Conservation (phyloP, 2,329 filamentous ascomycete species). For the Neopestalotiopsis sp. region DNA sequence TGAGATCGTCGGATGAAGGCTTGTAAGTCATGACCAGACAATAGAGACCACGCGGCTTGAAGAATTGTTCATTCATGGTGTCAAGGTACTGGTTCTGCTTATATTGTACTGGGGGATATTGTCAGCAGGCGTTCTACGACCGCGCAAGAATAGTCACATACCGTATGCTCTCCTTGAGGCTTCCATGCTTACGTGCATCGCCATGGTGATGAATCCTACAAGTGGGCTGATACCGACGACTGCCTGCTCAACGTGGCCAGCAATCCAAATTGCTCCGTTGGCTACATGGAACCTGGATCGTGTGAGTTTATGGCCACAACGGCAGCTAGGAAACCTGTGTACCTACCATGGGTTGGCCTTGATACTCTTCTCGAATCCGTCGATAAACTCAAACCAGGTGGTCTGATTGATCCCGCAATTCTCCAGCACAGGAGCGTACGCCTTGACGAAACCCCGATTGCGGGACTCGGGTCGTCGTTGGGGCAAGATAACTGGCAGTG, state of each 20-base stretch:
- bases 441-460: constrained; percentile 46
- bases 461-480: constrained; percentile 47
- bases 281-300: constrained; percentile 25
- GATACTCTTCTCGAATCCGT: constrained; percentile 43
- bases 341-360: constrained; percentile 28
- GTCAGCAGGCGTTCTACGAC: constrained; percentile 21
- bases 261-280: constrained; percentile 36
- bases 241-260: constrained; percentile 42
- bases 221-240: constrained; percentile 39
- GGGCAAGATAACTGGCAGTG: constrained; percentile 45
- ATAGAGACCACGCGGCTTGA: constrained; percentile 53
- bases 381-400: constrained; percentile 46
- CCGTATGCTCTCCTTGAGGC: constrained; percentile 45
- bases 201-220: constrained; percentile 46
- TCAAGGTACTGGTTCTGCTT: constrained; percentile 60
- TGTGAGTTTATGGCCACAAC: not conserved
- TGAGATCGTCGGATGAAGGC: constrained; percentile 38
- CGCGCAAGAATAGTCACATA: constrained; percentile 4
- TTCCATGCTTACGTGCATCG: constrained; percentile 46
- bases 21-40: constrained; percentile 55
- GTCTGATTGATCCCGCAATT: constrained; percentile 44
- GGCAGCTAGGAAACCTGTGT: not conserved
- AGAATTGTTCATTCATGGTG: constrained; percentile 59
- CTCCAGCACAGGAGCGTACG: constrained; percentile 46
- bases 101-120: constrained; percentile 21